A percentile compares a stretch with the other conserved stretches of the same genome.
These are phyloP conservation scores for Trametes villosa DNA, from an alignment of 768 basidiomycete species.

Conservation along the genomic window DNA sequence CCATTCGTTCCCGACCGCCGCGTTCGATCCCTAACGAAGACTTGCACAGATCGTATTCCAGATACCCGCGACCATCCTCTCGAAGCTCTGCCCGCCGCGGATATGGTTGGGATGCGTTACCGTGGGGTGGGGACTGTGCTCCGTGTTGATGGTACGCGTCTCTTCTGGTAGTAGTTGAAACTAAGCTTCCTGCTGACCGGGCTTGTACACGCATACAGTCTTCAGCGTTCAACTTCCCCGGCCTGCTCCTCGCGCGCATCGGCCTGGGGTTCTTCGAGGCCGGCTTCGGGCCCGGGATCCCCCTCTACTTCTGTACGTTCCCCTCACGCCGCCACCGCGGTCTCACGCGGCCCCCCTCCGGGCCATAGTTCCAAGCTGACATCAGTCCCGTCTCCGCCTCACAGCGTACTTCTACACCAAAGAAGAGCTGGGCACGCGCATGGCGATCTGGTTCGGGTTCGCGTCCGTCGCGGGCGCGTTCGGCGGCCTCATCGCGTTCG, in stretches of 20 bases:
- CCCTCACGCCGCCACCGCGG: not conserved
- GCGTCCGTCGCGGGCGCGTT: slow-evolving; percentile 86
- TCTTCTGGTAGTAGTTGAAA: not conserved
- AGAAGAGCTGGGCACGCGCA: slow-evolving; percentile 70
- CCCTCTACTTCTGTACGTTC: slow-evolving; percentile 73
- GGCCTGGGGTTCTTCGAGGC: slow-evolving; percentile 80
- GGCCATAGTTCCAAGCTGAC: not conserved
- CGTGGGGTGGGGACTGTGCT: slow-evolving; percentile 77
- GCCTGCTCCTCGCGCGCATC: slow-evolving; percentile 60
- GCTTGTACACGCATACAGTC: slow-evolving; percentile 48
- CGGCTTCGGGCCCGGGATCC: slow-evolving; percentile 76
- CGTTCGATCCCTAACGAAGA: too few species aligned
- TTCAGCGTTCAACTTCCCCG: slow-evolving; percentile 60
- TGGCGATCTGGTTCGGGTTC: slow-evolving; percentile 85
- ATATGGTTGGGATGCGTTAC: slow-evolving; percentile 68
- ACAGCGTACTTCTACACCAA: slow-evolving; percentile 80
- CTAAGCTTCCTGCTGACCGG: not conserved
- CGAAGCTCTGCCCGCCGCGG: slow-evolving; percentile 72
- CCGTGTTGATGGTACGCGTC: slow-evolving; percentile 64
- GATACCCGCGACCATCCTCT: slow-evolving; percentile 64
- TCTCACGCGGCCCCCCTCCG: too few species aligned
- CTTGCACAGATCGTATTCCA: slow-evolving; percentile 78
- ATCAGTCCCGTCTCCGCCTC: not conserved
- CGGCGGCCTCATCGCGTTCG: slow-evolving; percentile 81
- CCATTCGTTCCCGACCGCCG: not conserved